Percentiles rank a stretch among this genome's conserved stretches.
phyloP scores from a whole-genome alignment of 1,284 basidiomycete genomes.

The Fistulinella cinereoalba region DNA sequence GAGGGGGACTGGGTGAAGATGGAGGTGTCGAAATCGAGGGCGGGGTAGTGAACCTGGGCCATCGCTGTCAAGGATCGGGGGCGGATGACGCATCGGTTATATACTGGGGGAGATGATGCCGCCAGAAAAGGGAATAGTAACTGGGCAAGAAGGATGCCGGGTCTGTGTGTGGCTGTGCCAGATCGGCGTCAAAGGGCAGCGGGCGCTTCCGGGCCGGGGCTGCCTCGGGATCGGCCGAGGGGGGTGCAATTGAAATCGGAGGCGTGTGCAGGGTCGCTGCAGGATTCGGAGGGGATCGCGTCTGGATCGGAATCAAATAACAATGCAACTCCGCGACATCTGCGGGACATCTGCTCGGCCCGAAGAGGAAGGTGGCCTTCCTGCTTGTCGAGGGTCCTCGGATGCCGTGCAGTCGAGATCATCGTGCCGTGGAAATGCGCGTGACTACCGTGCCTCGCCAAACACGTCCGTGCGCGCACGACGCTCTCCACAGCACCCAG shows the following conservation, averaged over 20 bases:
- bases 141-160: conserved; percentile 1
- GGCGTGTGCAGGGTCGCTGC: not conserved
- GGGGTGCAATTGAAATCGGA: not conserved
- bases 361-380: conserved; percentile 6
- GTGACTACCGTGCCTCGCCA: not conserved
- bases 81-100: conserved; percentile 8
- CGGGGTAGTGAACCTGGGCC: conserved; percentile 17
- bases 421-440: conserved; percentile 7
- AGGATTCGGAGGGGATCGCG: conserved; percentile 26
- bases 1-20: conserved; percentile 3
- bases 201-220: conserved; percentile 6
- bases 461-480: not conserved
- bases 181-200: conserved; percentile 14
- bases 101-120: conserved; percentile 10
- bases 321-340: conserved; percentile 20
- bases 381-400: conserved; percentile 18
- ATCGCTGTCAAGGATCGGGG: conserved; percentile 17
- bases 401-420: conserved; percentile 14
- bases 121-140: conserved; percentile 14
- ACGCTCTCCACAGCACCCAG: not conserved
- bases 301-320: conserved; percentile 25
- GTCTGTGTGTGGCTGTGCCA: not conserved
- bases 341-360: not conserved
- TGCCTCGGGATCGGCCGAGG: conserved; percentile 3
- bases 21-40: conserved; percentile 14